Conservation (phyloP, 2,329 filamentous ascomycete genomes). For the Verruconis gallopava region DNA sequence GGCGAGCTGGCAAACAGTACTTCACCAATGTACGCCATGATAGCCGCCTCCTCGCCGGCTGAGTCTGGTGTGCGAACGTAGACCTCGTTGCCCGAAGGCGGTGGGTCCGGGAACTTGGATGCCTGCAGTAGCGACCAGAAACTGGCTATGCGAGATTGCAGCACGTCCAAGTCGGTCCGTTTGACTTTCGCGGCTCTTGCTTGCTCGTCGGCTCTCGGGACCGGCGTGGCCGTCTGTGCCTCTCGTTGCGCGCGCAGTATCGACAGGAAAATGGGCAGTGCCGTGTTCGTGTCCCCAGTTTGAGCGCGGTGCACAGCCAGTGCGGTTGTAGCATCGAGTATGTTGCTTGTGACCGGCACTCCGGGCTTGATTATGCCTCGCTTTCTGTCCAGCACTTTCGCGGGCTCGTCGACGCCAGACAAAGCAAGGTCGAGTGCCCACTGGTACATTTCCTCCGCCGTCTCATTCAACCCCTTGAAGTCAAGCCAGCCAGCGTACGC, state of each 20-base stretch:
- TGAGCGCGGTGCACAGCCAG: conserved; percentile 67
- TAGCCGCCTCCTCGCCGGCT: conserved; percentile 66
- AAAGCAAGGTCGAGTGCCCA: conserved; percentile 64
- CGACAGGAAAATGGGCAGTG: conserved; percentile 76
- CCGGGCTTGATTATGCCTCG: conserved; percentile 49
- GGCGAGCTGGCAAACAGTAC: conserved; percentile 66
- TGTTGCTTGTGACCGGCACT: conserved; percentile 54
- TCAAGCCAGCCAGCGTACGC: conserved; percentile 78
- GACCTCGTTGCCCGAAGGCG: conserved; percentile 54
- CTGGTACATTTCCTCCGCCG: conserved; percentile 58
- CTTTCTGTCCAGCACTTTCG: conserved; percentile 43
- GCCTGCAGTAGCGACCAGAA: conserved; percentile 1
- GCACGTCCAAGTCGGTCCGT: conserved; percentile 1
- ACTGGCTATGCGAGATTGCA: not conserved
- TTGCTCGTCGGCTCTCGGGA: conserved; percentile 14
- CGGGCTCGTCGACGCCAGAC: conserved; percentile 14
- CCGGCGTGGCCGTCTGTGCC: conserved; percentile 25
- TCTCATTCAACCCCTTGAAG: conserved; percentile 54
- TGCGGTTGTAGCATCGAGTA: conserved; percentile 62
- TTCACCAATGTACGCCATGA: conserved; percentile 87
- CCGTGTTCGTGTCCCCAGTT: conserved; percentile 49
- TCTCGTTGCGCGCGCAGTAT: conserved; percentile 63
- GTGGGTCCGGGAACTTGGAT: conserved; percentile 52
- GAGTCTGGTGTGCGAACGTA: conserved; percentile 52
- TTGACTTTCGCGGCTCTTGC: conserved; percentile 17